Evolutionary conservation across 768 basidiomycete genomes (phyloP).

Genomic region (Multifurca ochricompacta): DNA sequence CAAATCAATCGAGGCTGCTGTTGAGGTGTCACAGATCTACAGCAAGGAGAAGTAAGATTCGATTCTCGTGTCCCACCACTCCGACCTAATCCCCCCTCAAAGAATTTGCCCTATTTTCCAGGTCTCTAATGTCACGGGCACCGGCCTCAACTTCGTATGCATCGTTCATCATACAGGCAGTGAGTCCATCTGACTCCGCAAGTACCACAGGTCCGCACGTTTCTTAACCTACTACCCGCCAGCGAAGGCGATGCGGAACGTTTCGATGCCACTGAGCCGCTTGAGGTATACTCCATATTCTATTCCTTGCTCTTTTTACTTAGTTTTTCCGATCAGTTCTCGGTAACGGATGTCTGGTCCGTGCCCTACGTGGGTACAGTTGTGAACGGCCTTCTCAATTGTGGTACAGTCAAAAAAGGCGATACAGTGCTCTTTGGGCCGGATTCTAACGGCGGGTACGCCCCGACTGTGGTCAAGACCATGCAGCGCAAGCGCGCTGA

Average conservation of each 20-base stretch:
- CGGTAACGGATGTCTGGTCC: slow-evolving; percentile 82
- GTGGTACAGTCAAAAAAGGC: slow-evolving; percentile 66
- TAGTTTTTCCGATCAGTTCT: slow-evolving; percentile 43
- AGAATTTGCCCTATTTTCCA: slow-evolving; percentile 90
- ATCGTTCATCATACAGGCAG: background rate
- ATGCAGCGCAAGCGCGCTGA: slow-evolving; percentile 91
- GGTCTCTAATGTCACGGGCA: slow-evolving; percentile 92
- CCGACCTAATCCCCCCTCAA: background rate
- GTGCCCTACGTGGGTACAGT: slow-evolving; percentile 83
- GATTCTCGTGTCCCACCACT: slow-evolving; percentile 17
- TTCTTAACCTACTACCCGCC: slow-evolving; percentile 85
- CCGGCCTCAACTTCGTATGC: slow-evolving; percentile 70
- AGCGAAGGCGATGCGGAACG: slow-evolving; percentile 79
- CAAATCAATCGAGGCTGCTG: slow-evolving; percentile 70
- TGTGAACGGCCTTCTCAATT: slow-evolving; percentile 76
- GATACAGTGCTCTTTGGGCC: slow-evolving; percentile 84
- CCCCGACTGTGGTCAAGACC: slow-evolving; percentile 70
- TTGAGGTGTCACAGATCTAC: slow-evolving; percentile 69
- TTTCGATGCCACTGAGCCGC: slow-evolving; percentile 68
- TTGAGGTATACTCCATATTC: slow-evolving; percentile 46
- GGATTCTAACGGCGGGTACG: slow-evolving; percentile 86
- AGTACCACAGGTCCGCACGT: slow-evolving; percentile 59
- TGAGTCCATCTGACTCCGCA: background rate
- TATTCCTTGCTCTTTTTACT: slow-evolving; percentile 4
- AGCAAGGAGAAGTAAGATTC: slow-evolving; percentile 54